Evolutionary conservation across 768 basidiomycete genomes (phyloP).

Genomic region (Basidioascus undulatus): DNA sequence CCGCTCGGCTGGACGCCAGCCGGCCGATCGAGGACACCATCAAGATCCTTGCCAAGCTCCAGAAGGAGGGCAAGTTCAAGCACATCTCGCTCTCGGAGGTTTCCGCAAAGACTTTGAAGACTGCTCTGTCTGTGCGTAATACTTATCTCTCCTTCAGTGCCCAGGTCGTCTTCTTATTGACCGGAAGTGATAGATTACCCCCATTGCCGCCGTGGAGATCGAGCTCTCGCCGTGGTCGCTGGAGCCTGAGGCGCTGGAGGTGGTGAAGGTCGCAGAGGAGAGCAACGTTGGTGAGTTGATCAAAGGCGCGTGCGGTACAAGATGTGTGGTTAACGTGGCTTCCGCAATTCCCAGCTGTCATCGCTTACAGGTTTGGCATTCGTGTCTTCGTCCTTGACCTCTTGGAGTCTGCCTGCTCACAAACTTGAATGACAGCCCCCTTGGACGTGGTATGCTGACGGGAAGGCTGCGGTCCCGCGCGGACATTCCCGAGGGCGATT

Average conservation of each 20-base stretch:
- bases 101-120: conserved; percentile 14
- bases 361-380: no score
- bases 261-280: not conserved
- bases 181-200: conserved; percentile 28
- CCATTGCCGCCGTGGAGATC: conserved; percentile 37
- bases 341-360: not conserved
- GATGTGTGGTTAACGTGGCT: not conserved
- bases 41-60: conserved; percentile 23
- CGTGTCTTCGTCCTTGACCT: no score
- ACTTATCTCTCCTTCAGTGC: not conserved
- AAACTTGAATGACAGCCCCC: no score
- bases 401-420: no score
- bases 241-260: conserved; percentile 4
- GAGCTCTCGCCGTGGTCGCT: conserved; percentile 20
- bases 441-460: conserved; percentile 20
- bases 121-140: not conserved
- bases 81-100: conserved; percentile 38
- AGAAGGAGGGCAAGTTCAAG: conserved; percentile 32
- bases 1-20: no score
- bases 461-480: conserved; percentile 16
- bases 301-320: conserved; percentile 14
- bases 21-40: conserved; percentile 11
- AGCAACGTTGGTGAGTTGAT: conserved; percentile 19
- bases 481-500: conserved; percentile 22
- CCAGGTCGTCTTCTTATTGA: not conserved